Evolutionary conservation across 768 basidiomycete species (phyloP).

Genomic region (Termitomyces sp.): DNA sequence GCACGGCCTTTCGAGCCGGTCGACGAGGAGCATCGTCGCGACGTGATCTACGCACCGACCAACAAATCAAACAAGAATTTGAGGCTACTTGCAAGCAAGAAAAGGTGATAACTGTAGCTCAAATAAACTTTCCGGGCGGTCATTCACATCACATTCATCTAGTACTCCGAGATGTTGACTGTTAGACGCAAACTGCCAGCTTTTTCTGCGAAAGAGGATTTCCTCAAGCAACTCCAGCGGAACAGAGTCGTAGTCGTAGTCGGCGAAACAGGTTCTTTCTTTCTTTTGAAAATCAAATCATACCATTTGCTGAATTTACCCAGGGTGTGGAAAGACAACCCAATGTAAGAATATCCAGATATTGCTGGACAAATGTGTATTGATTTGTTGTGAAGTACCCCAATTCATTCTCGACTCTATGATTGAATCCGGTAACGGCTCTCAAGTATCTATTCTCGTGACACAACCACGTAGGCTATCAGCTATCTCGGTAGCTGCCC

Average conservation of each 20-base stretch:
- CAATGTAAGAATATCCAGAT: constrained; percentile 44
- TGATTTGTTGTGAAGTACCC: constrained; percentile 41
- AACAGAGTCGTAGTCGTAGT: constrained; percentile 78
- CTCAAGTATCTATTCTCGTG: constrained; percentile 68
- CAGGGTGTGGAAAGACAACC: constrained; percentile 89
- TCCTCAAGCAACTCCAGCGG: constrained; percentile 50
- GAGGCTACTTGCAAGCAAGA: constrained; percentile 33
- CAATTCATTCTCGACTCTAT: constrained; percentile 87
- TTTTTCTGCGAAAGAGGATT: constrained; percentile 57
- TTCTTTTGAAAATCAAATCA: not conserved
- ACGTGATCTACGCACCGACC: constrained; percentile 39
- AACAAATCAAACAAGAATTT: constrained; percentile 49
- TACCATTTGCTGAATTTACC: not conserved
- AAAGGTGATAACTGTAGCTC: constrained; percentile 22
- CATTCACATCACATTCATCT: not conserved
- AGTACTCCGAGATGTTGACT: constrained; percentile 53
- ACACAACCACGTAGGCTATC: constrained; percentile 90
- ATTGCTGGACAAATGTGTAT: not conserved
- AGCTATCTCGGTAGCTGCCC: constrained; percentile 81
- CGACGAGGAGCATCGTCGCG: constrained; percentile 17
- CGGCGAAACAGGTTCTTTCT: constrained; percentile 71
- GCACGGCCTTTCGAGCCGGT: not conserved
- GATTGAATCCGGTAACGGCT: constrained; percentile 55
- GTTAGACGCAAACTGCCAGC: constrained; percentile 68
- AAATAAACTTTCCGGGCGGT: not conserved